A percentile compares a stretch with the other conserved stretches of the same genome.
Conservation (phyloP, 139 green algal species). For the Chlorella sp. region DNA sequence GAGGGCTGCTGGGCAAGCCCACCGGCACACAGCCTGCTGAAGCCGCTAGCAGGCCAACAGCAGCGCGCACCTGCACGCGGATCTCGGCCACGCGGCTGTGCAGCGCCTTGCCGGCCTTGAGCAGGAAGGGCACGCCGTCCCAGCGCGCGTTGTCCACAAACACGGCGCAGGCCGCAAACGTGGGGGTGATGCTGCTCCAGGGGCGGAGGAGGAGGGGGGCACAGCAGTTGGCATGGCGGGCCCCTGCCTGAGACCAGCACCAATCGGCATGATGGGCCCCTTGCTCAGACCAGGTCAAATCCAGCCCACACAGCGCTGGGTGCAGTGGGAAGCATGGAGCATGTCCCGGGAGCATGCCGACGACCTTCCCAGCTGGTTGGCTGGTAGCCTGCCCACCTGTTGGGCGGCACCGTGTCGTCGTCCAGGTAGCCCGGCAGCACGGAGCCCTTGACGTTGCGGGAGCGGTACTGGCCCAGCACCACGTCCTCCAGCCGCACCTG, state of each 20-base stretch:
- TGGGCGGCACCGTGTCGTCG: constrained; percentile 92
- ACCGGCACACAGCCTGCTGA: no score
- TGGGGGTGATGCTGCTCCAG: constrained; percentile 82
- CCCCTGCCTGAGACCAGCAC: no score
- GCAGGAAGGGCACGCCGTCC: constrained; percentile 98
- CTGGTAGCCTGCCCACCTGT: no score
- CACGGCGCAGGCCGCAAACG: constrained; percentile 93
- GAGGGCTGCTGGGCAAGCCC: no score
- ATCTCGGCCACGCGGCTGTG: constrained; percentile 93
- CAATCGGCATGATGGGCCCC: no score
- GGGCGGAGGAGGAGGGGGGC: background rate
- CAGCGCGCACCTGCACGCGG: constrained; percentile 69
- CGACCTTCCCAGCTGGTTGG: no score
- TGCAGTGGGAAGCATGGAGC: no score
- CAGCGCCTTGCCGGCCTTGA: constrained; percentile 99
- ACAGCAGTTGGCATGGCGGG: background rate
- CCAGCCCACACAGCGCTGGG: no score
- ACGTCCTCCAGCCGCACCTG: constrained; percentile 90
- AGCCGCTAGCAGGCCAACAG: no score
- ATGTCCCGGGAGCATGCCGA: no score
- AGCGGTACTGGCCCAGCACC: constrained; percentile 97
- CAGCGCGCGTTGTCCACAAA: constrained; percentile 98
- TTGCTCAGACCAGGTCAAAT: no score
- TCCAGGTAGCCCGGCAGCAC: constrained; percentile 93
- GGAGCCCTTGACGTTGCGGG: constrained; percentile 28